Evolutionary conservation across 768 basidiomycete genomes (phyloP).

Genomic region (Calocybe cyanea): DNA sequence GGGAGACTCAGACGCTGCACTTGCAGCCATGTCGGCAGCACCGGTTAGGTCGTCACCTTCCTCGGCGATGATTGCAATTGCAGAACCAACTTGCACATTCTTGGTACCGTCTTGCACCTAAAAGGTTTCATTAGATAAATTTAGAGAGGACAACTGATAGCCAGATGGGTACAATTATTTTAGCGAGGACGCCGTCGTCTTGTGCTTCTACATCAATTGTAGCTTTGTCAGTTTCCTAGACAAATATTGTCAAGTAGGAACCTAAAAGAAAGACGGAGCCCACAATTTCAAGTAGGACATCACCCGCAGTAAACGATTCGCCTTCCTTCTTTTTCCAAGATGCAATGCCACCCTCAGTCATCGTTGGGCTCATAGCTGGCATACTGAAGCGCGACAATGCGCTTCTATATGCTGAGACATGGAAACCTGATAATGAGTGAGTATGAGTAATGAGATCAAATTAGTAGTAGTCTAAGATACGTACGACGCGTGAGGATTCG

Average conservation of each 20-base stretch:
- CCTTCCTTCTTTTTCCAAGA: constrained; percentile 98
- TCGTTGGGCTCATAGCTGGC: constrained; percentile 99
- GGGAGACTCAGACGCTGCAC: constrained; percentile 48
- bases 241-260: constrained; percentile 12
- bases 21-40: constrained; percentile 67
- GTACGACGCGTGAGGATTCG: constrained; percentile 66
- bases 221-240: constrained; percentile 98
- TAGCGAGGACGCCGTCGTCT: constrained; percentile 94
- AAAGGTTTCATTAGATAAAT: constrained; percentile 2
- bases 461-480: constrained; percentile 18
- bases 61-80: constrained; percentile 91
- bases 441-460: neutral
- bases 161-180: constrained; percentile 77
- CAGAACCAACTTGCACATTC: constrained; percentile 78
- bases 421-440: constrained; percentile 64
- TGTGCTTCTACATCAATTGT: constrained; percentile 99
- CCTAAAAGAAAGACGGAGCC: constrained; percentile 19
- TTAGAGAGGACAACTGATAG: neutral
- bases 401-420: constrained; percentile 72
- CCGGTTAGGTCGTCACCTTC: constrained; percentile 93
- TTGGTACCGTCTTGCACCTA: constrained; percentile 86
- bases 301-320: constrained; percentile 82
- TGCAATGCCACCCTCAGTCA: constrained; percentile 99
- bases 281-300: constrained; percentile 95
- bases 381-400: constrained; percentile 88